Evolutionary conservation across 2,329 filamentous ascomycete species (phyloP).

Genomic region (Huntiella moniliformis): DNA sequence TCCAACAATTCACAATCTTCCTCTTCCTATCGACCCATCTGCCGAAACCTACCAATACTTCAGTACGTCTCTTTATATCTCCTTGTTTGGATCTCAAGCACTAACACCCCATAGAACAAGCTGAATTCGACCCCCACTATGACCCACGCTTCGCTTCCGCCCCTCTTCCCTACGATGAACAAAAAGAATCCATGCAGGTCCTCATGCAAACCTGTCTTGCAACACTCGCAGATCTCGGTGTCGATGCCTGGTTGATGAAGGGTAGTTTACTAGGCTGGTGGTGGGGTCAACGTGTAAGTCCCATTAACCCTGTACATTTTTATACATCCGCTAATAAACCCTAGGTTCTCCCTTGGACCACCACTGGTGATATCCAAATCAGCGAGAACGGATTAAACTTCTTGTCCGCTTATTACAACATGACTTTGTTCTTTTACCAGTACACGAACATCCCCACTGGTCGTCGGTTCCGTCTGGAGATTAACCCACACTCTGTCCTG

Average conservation of each 20-base stretch:
- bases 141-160: conserved; percentile 22
- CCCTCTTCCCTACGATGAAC: conserved; percentile 32
- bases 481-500: conserved; percentile 25
- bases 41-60: conserved; percentile 2
- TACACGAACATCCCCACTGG: conserved; percentile 21
- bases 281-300: conserved; percentile 45
- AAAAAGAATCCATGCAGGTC: conserved; percentile 41
- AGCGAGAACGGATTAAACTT: conserved; percentile 45
- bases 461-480: conserved; percentile 29
- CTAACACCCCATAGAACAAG: conserved; percentile 6
- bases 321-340: neutral
- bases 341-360: conserved; percentile 58
- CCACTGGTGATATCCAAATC: conserved; percentile 59
- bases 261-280: conserved; percentile 76
- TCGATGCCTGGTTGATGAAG: conserved; percentile 72
- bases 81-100: neutral
- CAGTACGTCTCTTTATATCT: conserved; percentile 4
- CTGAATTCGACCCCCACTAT: conserved; percentile 18
- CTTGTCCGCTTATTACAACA: conserved; percentile 49
- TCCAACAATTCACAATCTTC: neutral
- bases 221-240: conserved; percentile 43
- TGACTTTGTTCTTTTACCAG: conserved; percentile 27
- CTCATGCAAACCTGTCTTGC: conserved; percentile 55
- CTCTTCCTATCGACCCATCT: neutral
- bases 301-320: neutral